These are phyloP conservation scores for Alternaria incomplexa DNA, from an alignment of 2,329 filamentous ascomycete species.

Conservation along the genomic window DNA sequence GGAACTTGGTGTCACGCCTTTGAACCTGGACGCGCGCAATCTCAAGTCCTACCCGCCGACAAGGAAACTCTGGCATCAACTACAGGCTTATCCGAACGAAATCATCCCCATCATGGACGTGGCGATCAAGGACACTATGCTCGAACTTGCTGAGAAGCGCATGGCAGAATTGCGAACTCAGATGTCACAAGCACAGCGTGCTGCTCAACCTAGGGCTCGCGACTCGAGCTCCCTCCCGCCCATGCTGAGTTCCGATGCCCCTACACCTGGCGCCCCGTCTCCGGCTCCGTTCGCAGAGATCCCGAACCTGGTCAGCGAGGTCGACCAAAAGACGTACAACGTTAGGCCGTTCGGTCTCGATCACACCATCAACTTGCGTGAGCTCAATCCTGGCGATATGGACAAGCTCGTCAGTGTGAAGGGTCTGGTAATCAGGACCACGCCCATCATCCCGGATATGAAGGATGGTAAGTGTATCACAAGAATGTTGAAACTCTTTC, in stretches of 20 bases:
- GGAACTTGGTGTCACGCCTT: conserved; percentile 77
- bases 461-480: conserved; percentile 67
- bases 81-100: conserved; percentile 93
- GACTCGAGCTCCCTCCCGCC: conserved; percentile 75
- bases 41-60: conserved; percentile 92
- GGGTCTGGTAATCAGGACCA: conserved; percentile 92
- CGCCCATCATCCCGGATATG: conserved; percentile 98
- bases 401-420: conserved; percentile 96
- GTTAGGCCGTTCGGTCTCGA: conserved; percentile 91
- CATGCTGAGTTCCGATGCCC: conserved; percentile 79
- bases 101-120: conserved; percentile 97
- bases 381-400: conserved; percentile 95
- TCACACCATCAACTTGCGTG: conserved; percentile 85
- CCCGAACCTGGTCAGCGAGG: conserved; percentile 76
- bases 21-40: conserved; percentile 89
- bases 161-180: conserved; percentile 69
- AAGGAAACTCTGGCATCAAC: conserved; percentile 91
- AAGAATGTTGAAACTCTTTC: not conserved
- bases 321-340: conserved; percentile 80
- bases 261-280: conserved; percentile 48
- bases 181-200: conserved; percentile 63
- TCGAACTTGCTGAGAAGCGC: conserved; percentile 83
- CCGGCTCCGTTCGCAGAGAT: conserved; percentile 54
- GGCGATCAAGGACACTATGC: conserved; percentile 88
- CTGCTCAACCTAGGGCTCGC: conserved; percentile 49